Base-by-base conservation (phyloP, 2,329 filamentous ascomycete genomes). In the Penicillium fuscoglaucum region DNA sequence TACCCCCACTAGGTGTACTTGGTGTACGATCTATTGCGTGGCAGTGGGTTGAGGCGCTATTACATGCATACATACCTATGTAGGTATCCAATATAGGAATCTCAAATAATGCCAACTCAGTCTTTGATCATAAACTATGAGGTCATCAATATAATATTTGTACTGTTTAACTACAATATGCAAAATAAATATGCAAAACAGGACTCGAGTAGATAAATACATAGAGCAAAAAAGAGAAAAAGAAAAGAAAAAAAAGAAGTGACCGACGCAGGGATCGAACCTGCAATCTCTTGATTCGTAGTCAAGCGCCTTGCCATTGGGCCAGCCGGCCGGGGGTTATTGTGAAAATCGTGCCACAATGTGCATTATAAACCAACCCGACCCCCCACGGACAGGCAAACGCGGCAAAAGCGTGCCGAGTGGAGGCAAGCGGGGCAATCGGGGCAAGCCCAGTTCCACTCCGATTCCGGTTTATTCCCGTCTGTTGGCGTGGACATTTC, bases 211-310 rank as follows among this genome's bases (percentile, higher is more conserved):
- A 17, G 3, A 37, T 13, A 17, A 21, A 15, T 15, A 13, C 19
- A 21, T 21, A 21, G 4, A 13, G 19, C 3, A 19, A 31, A 17
- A 21, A 19, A 0, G 17, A 10, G 9, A 26, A 8, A n/a, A 19
- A 19, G 19, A 19, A 45, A 51, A 54, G 3, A 47, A 40, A 46
- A n/a, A 58, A 70, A 68, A 68, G 59, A 10, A 59, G 45, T 73
- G 72, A 74, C 70, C 71, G 69, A 74, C 72, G 71, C 70, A 73
- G 72, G 72, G 66, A 49, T 79, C 76, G 76, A 79, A 79, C 77
- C 77, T 77, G 73, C 76, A 79, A 79, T 79, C 77, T 79, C 75
- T 78, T 79, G 77, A 79, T 79, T 77, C 78, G 78, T 79, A 80
- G 78, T 80, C 78, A 79, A 78, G 75, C 78, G 77, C 78, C 76